Percentiles rank a stretch among this genome's conserved stretches.
Evolutionary conservation across 441 rosid genomes (phyloP).

Genomic region (Syzygium malaccense): DNA sequence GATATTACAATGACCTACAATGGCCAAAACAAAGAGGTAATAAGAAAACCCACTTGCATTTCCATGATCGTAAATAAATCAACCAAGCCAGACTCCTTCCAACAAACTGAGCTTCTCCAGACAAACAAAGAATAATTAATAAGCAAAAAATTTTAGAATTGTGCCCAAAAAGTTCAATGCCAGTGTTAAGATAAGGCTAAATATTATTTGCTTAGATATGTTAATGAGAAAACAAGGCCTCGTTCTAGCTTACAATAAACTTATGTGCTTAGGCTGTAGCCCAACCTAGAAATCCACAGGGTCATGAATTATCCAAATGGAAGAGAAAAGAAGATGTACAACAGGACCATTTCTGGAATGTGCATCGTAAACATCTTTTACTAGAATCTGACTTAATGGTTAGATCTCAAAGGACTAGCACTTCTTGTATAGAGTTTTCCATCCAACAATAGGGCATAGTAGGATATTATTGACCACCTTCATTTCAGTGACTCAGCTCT

Average conservation of each 20-base stretch:
- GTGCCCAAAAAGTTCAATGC: not conserved
- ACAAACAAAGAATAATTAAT: not conserved
- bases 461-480: not conserved
- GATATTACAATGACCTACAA: conserved; percentile 86
- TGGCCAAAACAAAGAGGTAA: conserved; percentile 3
- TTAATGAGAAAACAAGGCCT: not conserved
- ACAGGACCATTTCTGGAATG: not conserved
- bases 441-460: not conserved
- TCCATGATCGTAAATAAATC: not conserved
- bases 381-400: not conserved
- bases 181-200: not conserved
- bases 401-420: not conserved
- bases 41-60: not conserved
- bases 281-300: not conserved
- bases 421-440: not conserved
- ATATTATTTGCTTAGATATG: not conserved
- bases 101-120: not conserved
- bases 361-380: not conserved
- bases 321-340: not conserved
- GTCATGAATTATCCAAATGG: not conserved
- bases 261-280: not conserved
- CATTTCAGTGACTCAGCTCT: not conserved
- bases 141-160: not conserved
- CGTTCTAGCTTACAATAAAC: not conserved
- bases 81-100: not conserved